Evolutionary conservation across 805 yeast species (phyloP).

Genomic region (Maudiozyma pseudohumilis): DNA sequence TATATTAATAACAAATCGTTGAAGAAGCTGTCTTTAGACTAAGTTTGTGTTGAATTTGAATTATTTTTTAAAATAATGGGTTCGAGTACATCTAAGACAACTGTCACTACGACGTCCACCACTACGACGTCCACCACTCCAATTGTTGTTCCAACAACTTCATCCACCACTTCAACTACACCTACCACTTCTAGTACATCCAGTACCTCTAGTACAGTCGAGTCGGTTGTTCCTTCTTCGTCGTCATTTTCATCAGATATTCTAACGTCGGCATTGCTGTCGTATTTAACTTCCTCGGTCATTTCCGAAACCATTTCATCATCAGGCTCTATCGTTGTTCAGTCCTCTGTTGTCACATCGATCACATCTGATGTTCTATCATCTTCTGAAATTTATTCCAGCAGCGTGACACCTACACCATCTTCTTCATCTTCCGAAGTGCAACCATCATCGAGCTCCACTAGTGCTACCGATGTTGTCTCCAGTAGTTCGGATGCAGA

Average conservation of each 20-base stretch:
- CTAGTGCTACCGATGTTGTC: neutral
- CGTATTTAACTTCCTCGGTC: neutral
- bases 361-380: neutral
- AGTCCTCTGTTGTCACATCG: neutral
- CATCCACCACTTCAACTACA: neutral
- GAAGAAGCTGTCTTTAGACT: too few relatives aligned
- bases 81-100: neutral
- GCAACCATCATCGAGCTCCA: neutral
- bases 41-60: too few relatives aligned
- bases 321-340: neutral
- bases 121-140: neutral
- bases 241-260: neutral
- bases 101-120: neutral
- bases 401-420: neutral
- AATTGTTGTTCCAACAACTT: neutral
- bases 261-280: neutral
- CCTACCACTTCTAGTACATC: neutral
- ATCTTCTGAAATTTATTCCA: neutral
- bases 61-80: neutral
- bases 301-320: neutral
- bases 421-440: neutral
- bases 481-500: neutral
- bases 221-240: neutral
- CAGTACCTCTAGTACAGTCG: neutral
- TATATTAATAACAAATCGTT: too few relatives aligned